Evolutionary conservation across 768 basidiomycete species (phyloP), one percentile per base, ranked within the genome.

Genomic region (Auricularia sp.): DNA sequence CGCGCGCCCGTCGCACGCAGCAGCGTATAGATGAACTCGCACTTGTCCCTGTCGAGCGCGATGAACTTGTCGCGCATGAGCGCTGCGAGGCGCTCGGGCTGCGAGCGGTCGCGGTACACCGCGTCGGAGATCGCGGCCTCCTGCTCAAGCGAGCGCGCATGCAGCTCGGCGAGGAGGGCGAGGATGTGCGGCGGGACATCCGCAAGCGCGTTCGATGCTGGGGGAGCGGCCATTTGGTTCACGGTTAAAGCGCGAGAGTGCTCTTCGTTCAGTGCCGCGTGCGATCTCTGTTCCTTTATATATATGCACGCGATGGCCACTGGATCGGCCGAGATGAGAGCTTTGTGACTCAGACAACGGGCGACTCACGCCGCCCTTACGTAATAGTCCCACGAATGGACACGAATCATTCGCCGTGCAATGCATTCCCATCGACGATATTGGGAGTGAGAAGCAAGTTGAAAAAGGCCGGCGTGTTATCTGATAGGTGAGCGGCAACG

Each of bases 1-100:
- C 10, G 5, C 11, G 56, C 56, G 18, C 29, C 29, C 6, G 3
- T 29, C 29, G 56, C 56, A 35, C 56, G 56, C 11, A 59, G 56
- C 21, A 59, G 56, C 14, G 34, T 35, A 4, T 59, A 59, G 21
- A 59, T 10, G 56, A 35, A 29, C 56, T 59, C 56, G 56, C 56
- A 59, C 56, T 59, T 59, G 29, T 59, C 56, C 24, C 18, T 14
- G 13, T 59, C 56, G 56, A 59, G 56, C 56, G 56, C 56, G 56
- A 59, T 59, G 18, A 59, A 59, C 56, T 59, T 59, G 56, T 59
- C 56, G 13, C 34, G 56, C 56, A 59, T 59, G 29, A 59, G 56
- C 29, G 56, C 34, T 33, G 47, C 47, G 10, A 51, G 47, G 6
- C 18, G 47, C 47, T 51, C 47, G 11, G 39, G 39, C 8, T 42